Conservation (phyloP, 2,329 filamentous ascomycete genomes). For the Chaetomiaceae sp. region DNA sequence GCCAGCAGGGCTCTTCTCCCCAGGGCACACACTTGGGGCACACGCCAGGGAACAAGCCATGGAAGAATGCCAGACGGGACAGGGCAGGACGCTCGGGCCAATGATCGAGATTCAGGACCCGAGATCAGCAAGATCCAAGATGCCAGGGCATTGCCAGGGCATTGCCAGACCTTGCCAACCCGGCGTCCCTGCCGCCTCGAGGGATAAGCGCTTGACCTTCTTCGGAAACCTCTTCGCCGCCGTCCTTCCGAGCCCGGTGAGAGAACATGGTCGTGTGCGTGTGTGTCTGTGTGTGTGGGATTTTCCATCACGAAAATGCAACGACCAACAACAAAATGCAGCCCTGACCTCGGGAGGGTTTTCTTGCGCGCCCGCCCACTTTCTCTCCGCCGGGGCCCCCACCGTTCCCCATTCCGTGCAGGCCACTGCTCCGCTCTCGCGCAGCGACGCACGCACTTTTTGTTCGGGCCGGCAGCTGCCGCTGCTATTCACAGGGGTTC, state of each 20-base stretch:
- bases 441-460: not conserved
- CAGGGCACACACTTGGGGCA: too few species aligned
- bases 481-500: not conserved
- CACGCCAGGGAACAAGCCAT: not conserved
- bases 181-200: not conserved
- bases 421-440: not conserved
- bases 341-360: too few species aligned
- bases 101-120: slow-evolving; percentile 15
- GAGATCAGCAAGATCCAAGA: slow-evolving; percentile 19
- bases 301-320: not conserved
- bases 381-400: not conserved
- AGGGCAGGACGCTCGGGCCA: not conserved
- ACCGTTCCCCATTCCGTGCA: not conserved
- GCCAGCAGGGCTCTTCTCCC: not conserved
- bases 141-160: not conserved
- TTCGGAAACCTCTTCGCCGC: slow-evolving; percentile 12
- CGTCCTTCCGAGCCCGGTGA: slow-evolving; percentile 9
- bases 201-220: slow-evolving; percentile 14
- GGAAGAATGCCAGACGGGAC: not conserved
- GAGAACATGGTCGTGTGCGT: too few species aligned
- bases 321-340: too few species aligned
- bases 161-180: not conserved
- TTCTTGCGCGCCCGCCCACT: not conserved
- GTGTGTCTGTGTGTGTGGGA: too few species aligned
- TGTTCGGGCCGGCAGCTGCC: slow-evolving; percentile 4